phyloP scores from a whole-genome alignment of 768 basidiomycete genomes.

The Galerina marginata region DNA sequence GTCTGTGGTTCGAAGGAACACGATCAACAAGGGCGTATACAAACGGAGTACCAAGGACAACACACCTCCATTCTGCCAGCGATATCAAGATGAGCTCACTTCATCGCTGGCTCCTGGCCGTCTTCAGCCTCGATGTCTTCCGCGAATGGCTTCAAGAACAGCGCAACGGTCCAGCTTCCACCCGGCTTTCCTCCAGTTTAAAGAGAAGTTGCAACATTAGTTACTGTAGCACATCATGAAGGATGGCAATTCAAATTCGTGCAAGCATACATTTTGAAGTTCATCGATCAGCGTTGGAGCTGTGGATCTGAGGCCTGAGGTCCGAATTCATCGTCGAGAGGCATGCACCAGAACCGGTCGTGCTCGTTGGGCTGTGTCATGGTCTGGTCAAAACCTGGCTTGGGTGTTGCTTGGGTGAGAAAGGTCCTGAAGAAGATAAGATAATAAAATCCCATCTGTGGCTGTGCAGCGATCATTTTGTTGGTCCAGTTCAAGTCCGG shows the following conservation, averaged over 20 bases:
- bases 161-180: constrained; percentile 80
- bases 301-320: constrained; percentile 64
- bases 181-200: constrained; percentile 76
- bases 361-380: constrained; percentile 25
- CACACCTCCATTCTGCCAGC: constrained; percentile 77
- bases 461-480: neutral
- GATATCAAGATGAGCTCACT: constrained; percentile 91
- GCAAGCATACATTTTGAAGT: constrained; percentile 68
- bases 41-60: constrained; percentile 8
- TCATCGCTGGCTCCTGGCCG: constrained; percentile 57
- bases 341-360: constrained; percentile 1
- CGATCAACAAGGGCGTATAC: neutral
- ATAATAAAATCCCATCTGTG: constrained; percentile 4
- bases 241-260: neutral
- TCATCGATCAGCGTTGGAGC: constrained; percentile 81
- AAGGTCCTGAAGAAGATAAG: constrained; percentile 13
- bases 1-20: constrained; percentile 36
- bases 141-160: constrained; percentile 87
- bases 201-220: neutral
- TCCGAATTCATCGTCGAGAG: constrained; percentile 81
- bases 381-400: constrained; percentile 16
- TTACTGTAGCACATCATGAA: constrained; percentile 3
- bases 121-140: constrained; percentile 72
- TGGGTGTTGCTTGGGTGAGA: neutral
- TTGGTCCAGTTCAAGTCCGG: neutral